Evolutionary conservation across 345 rosid species (phyloP).

Genomic region (Crucihimalaya himalaica): DNA sequence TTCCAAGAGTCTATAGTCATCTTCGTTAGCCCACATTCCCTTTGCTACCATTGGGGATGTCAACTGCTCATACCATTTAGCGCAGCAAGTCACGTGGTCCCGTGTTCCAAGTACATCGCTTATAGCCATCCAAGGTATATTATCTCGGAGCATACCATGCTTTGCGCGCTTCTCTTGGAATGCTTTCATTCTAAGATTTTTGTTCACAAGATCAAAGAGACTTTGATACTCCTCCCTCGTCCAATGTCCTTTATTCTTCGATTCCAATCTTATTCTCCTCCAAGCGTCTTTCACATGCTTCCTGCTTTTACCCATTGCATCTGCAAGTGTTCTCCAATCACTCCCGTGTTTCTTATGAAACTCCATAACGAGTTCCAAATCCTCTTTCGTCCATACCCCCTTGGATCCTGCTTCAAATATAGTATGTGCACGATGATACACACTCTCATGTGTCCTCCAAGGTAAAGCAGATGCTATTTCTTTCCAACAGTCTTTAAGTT

Average conservation of each 20-base stretch:
- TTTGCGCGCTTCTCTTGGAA: too few relatives aligned
- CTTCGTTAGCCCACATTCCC: constrained; percentile 70
- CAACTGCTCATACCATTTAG: too few relatives aligned
- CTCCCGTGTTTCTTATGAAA: constrained; percentile 58
- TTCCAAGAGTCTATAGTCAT: constrained; percentile 64
- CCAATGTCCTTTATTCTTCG: too few relatives aligned
- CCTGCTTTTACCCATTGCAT: constrained; percentile 61
- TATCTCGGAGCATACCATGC: too few relatives aligned
- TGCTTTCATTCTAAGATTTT: too few relatives aligned
- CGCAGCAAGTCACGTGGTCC: too few relatives aligned
- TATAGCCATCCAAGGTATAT: too few relatives aligned
- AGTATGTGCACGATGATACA: constrained; percentile 62
- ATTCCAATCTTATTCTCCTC: too few relatives aligned
- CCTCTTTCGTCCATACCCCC: constrained; percentile 64
- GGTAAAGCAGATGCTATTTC: constrained; percentile 67
- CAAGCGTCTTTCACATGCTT: too few relatives aligned
- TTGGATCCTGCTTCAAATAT: constrained; percentile 55
- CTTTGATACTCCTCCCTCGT: too few relatives aligned
- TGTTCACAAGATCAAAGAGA: too few relatives aligned
- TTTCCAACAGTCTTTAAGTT: constrained; percentile 71
- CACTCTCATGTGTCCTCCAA: constrained; percentile 52
- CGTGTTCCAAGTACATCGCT: too few relatives aligned
- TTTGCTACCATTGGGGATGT: constrained; percentile 64
- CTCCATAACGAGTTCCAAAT: constrained; percentile 48
- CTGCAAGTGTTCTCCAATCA: constrained; percentile 64